phyloP scores from a whole-genome alignment of 2,329 filamentous ascomycete genomes.

The Epichloe baconii region DNA sequence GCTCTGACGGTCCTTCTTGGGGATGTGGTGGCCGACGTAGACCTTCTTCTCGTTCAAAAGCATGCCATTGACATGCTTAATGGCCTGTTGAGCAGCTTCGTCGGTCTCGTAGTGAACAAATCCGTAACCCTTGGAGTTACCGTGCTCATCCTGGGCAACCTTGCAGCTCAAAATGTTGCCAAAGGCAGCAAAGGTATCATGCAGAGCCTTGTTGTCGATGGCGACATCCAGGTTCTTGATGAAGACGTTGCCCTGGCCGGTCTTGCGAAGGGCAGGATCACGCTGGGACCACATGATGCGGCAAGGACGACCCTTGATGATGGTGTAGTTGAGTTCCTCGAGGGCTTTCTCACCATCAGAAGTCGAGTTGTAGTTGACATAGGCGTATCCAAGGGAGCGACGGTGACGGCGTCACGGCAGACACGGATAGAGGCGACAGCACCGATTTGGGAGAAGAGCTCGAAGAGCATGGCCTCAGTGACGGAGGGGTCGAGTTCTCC shows the following conservation, averaged over 20 bases:
- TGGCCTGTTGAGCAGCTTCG: slow-evolving; percentile 89
- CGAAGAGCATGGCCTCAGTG: slow-evolving; percentile 99
- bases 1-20: slow-evolving; percentile 99
- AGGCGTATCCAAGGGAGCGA: slow-evolving; percentile 96
- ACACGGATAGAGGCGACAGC: slow-evolving; percentile 98
- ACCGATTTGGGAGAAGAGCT: slow-evolving; percentile 98
- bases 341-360: slow-evolving; percentile 93
- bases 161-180: slow-evolving; percentile 99
- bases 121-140: slow-evolving; percentile 95
- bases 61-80: slow-evolving; percentile 99
- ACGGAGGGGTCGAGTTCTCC: slow-evolving; percentile 96
- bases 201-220: slow-evolving; percentile 99
- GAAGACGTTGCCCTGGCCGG: slow-evolving; percentile 97
- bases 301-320: slow-evolving; percentile 98
- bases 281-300: slow-evolving; percentile 99
- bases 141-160: slow-evolving; percentile 93
- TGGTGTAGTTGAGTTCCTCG: slow-evolving; percentile 98
- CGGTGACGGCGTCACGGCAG: slow-evolving; percentile 98
- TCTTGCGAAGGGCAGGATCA: slow-evolving; percentile 97
- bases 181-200: slow-evolving; percentile 97
- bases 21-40: slow-evolving; percentile 96
- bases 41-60: slow-evolving; percentile 99
- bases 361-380: slow-evolving; percentile 99
- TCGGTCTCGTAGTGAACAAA: slow-evolving; percentile 99
- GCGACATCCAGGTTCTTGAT: slow-evolving; percentile 99